Conservation (phyloP, 2,329 filamentous ascomycete species). For the Ophiocordyceps camponoti-saundersi region DNA sequence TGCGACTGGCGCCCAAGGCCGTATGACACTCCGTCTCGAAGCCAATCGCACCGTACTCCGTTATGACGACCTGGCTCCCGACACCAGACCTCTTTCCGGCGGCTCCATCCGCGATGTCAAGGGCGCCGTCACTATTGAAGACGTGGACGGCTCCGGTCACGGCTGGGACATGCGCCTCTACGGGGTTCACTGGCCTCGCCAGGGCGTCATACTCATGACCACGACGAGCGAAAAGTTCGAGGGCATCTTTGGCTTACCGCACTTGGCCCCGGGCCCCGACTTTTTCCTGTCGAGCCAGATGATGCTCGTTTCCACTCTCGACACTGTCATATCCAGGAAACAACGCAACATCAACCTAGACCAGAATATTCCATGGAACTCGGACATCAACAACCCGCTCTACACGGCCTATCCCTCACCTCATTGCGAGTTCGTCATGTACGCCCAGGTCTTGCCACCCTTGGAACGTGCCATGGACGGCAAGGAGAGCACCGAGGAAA, state of each 20-base stretch:
- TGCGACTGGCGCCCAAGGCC: slow-evolving; percentile 56
- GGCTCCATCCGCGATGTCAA: slow-evolving; percentile 50
- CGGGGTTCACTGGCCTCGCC: slow-evolving; percentile 72
- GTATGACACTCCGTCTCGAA: slow-evolving; percentile 48
- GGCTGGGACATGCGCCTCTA: slow-evolving; percentile 67
- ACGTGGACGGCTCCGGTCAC: slow-evolving; percentile 46
- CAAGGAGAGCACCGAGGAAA: slow-evolving; percentile 15
- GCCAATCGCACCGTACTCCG: slow-evolving; percentile 32
- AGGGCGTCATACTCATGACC: slow-evolving; percentile 63
- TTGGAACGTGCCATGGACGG: slow-evolving; percentile 16
- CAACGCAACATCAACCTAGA: slow-evolving; percentile 36
- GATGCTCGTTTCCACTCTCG: slow-evolving; percentile 58
- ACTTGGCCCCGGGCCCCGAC: slow-evolving; percentile 47
- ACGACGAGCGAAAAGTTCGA: slow-evolving; percentile 89
- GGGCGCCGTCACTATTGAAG: slow-evolving; percentile 55
- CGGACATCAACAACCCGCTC: slow-evolving; percentile 43
- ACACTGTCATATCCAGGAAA: slow-evolving; percentile 48
- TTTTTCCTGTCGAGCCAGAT: slow-evolving; percentile 41
- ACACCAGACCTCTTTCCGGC: slow-evolving; percentile 20
- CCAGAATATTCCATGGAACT: slow-evolving; percentile 59
- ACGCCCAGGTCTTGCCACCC: slow-evolving; percentile 56
- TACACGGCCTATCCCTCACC: slow-evolving; percentile 44
- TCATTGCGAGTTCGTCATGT: slow-evolving; percentile 80
- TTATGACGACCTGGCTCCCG: slow-evolving; percentile 21
- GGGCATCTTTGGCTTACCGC: slow-evolving; percentile 80